Base-by-base conservation (phyloP, 1,139 yeast genomes). In the Taiozyma sp. region DNA sequence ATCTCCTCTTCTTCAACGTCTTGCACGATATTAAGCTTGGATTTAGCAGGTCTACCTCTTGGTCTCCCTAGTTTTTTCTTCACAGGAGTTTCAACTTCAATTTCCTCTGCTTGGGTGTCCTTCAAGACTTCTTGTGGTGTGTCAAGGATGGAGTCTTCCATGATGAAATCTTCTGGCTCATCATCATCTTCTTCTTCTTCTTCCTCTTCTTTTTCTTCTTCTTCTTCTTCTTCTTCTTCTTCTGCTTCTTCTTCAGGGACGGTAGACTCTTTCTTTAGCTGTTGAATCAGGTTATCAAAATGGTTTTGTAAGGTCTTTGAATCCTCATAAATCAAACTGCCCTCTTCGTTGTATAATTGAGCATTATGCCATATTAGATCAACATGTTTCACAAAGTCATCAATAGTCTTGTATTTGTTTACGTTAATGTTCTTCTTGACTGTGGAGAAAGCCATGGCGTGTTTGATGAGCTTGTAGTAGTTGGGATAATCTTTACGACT, bases 281-380 rank as follows among this genome's bases (percentile, higher is more conserved):
- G 66, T 1, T 60, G 62, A 49, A 69, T 55, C 45, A 64, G 63
- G 23, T 57, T 56, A 19, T 56, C 54, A 43, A 68, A 64, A 41
- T 60, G 58, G 8, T 70, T 68, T 64, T 88, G 91, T 57, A 92
- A 70, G 29, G 73, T 76, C 42, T 78, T 70, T 0, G 98, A 92
- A 68, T 91, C 97, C 52, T 82, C 79, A 61, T 84, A 87, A 14
- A 92, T 88, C 51, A 84, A 68, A 7, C 96, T 87, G 0, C 93
- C 96, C 64, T 87, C 96, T 59, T 88, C 92, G 61, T 92, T 92
- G 65, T 89, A 92, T 14, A 79, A 76, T 58, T 86, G 78, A 2
- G 97, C 97, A 67, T 92, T 92, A 52, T 79, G 74, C 69, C 89
- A 87, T 79, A 92, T 87, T 58, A 84, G 75, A 56, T 84, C 84